phyloP scores from a whole-genome alignment of 2,329 filamentous ascomycete species.

The Colletotrichum sp. region DNA sequence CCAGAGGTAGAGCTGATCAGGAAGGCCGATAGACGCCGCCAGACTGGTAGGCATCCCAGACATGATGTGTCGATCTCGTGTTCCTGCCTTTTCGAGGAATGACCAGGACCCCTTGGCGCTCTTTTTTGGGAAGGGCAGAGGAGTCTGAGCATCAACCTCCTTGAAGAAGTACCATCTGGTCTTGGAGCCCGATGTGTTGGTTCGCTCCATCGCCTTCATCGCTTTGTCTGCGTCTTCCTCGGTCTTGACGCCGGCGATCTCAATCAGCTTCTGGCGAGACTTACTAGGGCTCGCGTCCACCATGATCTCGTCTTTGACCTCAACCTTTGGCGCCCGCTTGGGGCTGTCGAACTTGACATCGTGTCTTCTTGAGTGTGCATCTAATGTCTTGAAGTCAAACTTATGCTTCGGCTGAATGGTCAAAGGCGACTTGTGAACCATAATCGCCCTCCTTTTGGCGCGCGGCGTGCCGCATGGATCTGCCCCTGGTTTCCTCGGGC shows the following conservation, averaged over 20 bases:
- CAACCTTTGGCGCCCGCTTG: conserved; percentile 43
- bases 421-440: conserved; percentile 51
- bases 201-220: conserved; percentile 56
- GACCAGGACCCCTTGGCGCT: conserved; percentile 48
- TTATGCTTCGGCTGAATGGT: conserved; percentile 61
- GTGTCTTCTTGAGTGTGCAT: conserved; percentile 64
- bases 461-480: conserved; percentile 46
- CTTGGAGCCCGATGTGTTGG: conserved; percentile 39
- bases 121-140: conserved; percentile 41
- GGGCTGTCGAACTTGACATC: conserved; percentile 63
- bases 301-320: conserved; percentile 31
- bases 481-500: conserved; percentile 3
- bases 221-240: conserved; percentile 50
- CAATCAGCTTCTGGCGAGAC: conserved; percentile 20
- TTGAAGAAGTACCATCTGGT: conserved; percentile 58
- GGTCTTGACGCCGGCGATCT: conserved; percentile 31
- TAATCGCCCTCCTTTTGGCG: conserved; percentile 50
- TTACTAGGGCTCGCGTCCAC: conserved; percentile 15
- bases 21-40: conserved; percentile 42
- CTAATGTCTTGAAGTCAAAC: conserved; percentile 67
- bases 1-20: conserved; percentile 72
- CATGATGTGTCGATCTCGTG: conserved; percentile 63
- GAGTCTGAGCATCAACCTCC: conserved; percentile 29
- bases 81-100: conserved; percentile 52
- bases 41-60: conserved; percentile 67